Base-by-base conservation (phyloP, 2,329 filamentous ascomycete genomes). In the Aspergillus sp. region DNA sequence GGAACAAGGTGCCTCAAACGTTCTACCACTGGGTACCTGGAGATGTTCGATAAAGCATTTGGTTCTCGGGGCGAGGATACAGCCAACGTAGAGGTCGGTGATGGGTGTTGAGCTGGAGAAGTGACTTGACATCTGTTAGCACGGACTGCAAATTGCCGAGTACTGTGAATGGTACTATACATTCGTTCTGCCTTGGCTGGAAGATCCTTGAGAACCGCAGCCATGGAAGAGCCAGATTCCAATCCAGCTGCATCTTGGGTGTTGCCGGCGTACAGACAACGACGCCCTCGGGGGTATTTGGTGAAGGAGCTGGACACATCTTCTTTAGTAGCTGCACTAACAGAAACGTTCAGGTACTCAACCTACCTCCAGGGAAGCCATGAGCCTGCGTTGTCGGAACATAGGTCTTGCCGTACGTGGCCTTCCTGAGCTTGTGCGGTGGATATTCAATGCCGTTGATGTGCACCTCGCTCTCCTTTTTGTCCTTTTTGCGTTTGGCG, bases 391-490 rank as follows among this genome's bases (percentile, higher is more conserved):
- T 27, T 9, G 24, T 27, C 24, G 24, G 17, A 8, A 57, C 49
- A 41, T 37, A 60, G 1, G 41, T 50, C 12, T 54, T 60, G 39
- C 42, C 44, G 17, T 57, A 60, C 12, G 5, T 9, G 2, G 42
- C 44, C 49, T 54, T 60, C 47, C 39, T 41, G 9, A 58, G 2
- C 41, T 57, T 64, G 15, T 51, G 13, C 4, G 56, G 30, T 12
- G 45, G 33, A 33, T 57, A 44, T 45, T 64, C 37, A 33, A 54
- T 27, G n/a, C 58, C 60, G 37, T 60, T 12, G 24, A 61, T 27
- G 24, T 53, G 51, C 7, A 65, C 54, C 48, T 65, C 61, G n/a
- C 63, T 65, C 24, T 64, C 51, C 40, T 64, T 64, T 3, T 58
- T 22, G 19, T 59, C 24, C n/a, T 37, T 27, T 41, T 63, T 65